Base-by-base conservation (phyloP, 2,329 filamentous ascomycete species). In the Arthrinium phaeospermum region DNA sequence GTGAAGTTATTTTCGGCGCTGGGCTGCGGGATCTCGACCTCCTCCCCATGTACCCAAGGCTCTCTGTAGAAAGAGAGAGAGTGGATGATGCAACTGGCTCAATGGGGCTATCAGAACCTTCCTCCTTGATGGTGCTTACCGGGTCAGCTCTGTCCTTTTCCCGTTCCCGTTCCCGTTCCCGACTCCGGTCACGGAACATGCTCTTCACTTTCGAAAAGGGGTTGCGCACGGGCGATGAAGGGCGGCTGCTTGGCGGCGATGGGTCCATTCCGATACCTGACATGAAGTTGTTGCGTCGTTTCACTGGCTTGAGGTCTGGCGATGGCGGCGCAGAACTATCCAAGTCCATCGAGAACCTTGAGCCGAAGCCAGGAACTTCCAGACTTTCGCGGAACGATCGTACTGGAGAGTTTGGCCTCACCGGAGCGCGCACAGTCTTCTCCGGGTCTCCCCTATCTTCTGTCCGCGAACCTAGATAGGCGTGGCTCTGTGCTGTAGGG, bases 151-250 rank as follows among this genome's bases (percentile, higher is more conserved):
- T 22, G 46, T 70, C 68, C 27, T 27, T 47, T 16, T 51, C 46
- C 2, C 83, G 82, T 49, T 87, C 87, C 2, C 83, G 82, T 49
- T 87, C 87, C 57, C 83, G 84, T 45, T 88, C 87, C 53, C 83
- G 84, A 71, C 85, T 87, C 74, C 85, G 88, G 72, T 90, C 88
- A 5, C 86, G 86, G 73, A 90, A 87, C 22, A 88, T 88, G 72
- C 83, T 84, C 77, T 87, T 89, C 71, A 90, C 86, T 76, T 86
- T 89, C 41, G 82, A 82, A 72, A 91, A 83, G 0, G 89, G 87
- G 71, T 90, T 92, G 70, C 91, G 88, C 0, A 85, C 83, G 44
- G 92, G 92, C 8, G 93, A 94, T 2, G 85, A 84, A 1, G 89
- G 86, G 34, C 92, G 88, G 77, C 91, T 94, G 10, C 85, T 85